These are phyloP conservation scores for Ceratocystis smalleyi DNA, from an alignment of 2,329 filamentous ascomycete species.

Conservation along the genomic window DNA sequence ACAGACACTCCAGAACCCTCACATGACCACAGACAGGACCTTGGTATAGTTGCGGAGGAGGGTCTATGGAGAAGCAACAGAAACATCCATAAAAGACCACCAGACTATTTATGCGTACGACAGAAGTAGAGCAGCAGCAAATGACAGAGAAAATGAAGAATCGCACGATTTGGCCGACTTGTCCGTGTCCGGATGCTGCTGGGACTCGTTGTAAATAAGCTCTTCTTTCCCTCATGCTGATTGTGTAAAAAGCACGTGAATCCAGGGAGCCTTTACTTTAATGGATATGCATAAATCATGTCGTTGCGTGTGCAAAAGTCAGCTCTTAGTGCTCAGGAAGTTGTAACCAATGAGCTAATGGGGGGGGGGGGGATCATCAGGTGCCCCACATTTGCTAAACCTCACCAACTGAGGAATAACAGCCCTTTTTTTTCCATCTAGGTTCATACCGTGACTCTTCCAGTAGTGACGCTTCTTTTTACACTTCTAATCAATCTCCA, in stretches of 20 bases:
- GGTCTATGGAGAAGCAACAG: background rate
- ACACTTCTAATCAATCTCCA: conserved; percentile 15
- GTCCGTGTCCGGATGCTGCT: too few relatives aligned
- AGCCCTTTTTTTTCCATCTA: background rate
- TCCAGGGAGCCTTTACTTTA: too few relatives aligned
- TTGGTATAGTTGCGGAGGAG: background rate
- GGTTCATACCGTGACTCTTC: background rate
- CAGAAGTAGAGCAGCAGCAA: too few relatives aligned
- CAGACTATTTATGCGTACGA: background rate
- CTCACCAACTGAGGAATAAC: background rate
- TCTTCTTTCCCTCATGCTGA: background rate
- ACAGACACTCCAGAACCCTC: background rate
- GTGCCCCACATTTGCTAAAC: background rate
- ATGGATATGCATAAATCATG: too few relatives aligned
- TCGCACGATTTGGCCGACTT: too few relatives aligned
- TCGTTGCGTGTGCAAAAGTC: background rate
- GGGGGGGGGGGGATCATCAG: background rate
- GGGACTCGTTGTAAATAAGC: background rate
- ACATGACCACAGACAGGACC: background rate
- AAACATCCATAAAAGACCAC: background rate
- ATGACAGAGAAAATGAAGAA: too few relatives aligned
- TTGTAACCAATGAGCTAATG: background rate
- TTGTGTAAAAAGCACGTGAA: too few relatives aligned
- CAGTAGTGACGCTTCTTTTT: background rate
- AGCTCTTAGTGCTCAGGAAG: background rate